Evolutionary conservation across 352 stramenopile genomes (phyloP).

Genomic region (Elongisporangium anandrum): DNA sequence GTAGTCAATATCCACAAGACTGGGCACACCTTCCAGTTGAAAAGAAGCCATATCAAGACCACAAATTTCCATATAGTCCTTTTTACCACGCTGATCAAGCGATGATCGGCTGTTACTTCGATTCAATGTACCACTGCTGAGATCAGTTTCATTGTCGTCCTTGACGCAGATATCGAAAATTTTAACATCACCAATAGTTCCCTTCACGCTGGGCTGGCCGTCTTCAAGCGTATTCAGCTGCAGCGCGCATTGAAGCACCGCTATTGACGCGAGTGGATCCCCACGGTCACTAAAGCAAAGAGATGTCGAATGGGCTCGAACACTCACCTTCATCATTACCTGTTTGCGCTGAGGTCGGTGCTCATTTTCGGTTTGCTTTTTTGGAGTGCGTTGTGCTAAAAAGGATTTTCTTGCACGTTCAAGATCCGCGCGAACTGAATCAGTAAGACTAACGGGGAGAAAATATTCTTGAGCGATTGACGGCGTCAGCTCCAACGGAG

Average conservation of each 20-base stretch:
- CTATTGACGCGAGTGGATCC: conserved; percentile 58
- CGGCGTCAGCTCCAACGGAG: conserved; percentile 55
- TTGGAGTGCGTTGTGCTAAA: conserved; percentile 20
- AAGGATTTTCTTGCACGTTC: conserved; percentile 69
- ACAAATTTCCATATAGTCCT: conserved; percentile 53
- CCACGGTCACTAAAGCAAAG: conserved; percentile 72
- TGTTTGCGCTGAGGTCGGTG: conserved; percentile 4
- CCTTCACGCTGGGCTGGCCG: conserved; percentile 32
- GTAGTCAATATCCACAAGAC: conserved; percentile 2
- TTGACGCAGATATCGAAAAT: conserved; percentile 61
- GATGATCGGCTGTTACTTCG: neutral
- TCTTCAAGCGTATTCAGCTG: conserved; percentile 25
- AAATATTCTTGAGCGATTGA: conserved; percentile 67
- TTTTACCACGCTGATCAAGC: neutral
- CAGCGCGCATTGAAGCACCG: conserved; percentile 48
- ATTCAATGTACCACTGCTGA: neutral
- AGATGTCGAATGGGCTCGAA: conserved; percentile 71
- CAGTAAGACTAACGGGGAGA: conserved; percentile 65
- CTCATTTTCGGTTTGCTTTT: conserved; percentile 5
- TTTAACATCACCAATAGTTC: conserved; percentile 55
- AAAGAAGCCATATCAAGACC: conserved; percentile 28
- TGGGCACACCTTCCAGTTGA: conserved; percentile 6
- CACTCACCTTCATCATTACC: conserved; percentile 32
- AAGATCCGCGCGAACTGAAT: conserved; percentile 77
- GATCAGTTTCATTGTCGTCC: conserved; percentile 9